phyloP scores from a whole-genome alignment of 306 rosid genomes.

The Rubus parviflorus region DNA sequence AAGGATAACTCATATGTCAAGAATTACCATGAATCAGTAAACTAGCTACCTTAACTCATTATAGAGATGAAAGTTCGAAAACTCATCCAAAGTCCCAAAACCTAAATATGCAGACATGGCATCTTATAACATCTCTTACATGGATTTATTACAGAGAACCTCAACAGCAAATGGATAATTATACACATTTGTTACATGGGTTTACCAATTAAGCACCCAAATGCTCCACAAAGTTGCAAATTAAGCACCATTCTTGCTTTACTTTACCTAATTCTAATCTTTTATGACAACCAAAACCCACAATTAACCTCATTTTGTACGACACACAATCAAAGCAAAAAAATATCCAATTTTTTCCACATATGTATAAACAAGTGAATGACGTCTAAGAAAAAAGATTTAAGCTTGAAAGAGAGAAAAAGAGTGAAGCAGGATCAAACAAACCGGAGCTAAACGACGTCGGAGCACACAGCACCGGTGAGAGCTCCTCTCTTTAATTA shows the following conservation, averaged over 20 bases:
- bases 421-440: slow-evolving; percentile 1
- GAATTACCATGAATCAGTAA: background rate
- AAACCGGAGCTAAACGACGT: slow-evolving; percentile 11
- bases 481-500: background rate
- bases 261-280: background rate
- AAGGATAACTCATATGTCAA: too few species aligned
- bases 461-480: background rate
- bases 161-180: slow-evolving; percentile 1
- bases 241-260: background rate
- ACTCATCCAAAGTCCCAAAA: background rate
- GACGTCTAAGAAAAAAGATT: background rate
- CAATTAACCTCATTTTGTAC: background rate
- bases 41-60: background rate
- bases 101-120: background rate
- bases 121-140: background rate
- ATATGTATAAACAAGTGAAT: background rate
- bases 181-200: slow-evolving; percentile 22
- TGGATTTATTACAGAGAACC: background rate
- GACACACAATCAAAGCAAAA: background rate
- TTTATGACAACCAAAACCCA: slow-evolving; percentile 4
- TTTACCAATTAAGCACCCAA: slow-evolving; percentile 15
- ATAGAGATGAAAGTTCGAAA: too few species aligned
- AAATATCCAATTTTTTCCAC: background rate
- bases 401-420: background rate
- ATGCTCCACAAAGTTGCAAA: slow-evolving; percentile 23